Conservation (phyloP, 2,329 filamentous ascomycete species). For the Diaporthe citri region DNA sequence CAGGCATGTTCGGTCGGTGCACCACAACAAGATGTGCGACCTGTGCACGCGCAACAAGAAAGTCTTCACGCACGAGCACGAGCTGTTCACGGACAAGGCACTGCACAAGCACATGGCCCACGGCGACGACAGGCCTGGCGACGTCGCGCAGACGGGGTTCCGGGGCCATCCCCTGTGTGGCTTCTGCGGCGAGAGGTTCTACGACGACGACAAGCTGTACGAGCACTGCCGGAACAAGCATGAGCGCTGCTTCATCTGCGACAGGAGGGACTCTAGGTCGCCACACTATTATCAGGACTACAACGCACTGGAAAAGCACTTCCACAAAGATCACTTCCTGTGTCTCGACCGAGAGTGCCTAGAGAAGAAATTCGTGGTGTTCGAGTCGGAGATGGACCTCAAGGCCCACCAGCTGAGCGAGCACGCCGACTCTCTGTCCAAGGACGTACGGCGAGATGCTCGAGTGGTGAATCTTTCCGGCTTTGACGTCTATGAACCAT, state of each 20-base stretch:
- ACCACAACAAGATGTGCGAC: conserved; percentile 92
- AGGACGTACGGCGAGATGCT: conserved; percentile 85
- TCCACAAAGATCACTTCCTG: conserved; percentile 86
- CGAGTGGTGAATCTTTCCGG: conserved; percentile 87
- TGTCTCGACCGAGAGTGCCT: conserved; percentile 89
- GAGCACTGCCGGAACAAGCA: conserved; percentile 94
- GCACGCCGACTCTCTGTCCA: conserved; percentile 84
- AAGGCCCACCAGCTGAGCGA: conserved; percentile 91
- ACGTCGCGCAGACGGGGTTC: conserved; percentile 93
- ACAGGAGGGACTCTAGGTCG: conserved; percentile 75
- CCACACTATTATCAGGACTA: conserved; percentile 96
- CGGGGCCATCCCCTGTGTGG: conserved; percentile 94
- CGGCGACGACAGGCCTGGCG: conserved; percentile 91
- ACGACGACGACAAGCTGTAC: conserved; percentile 95
- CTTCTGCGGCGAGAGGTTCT: conserved; percentile 93
- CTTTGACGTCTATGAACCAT: conserved; percentile 84
- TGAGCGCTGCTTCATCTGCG: conserved; percentile 95
- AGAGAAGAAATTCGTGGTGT: conserved; percentile 98
- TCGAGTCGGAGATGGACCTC: conserved; percentile 92
- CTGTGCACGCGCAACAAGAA: conserved; percentile 95
- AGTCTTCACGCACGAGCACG: conserved; percentile 97
- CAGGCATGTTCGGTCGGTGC: conserved; percentile 83
- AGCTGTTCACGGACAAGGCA: conserved; percentile 85
- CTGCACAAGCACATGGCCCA: conserved; percentile 89
- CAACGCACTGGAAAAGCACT: conserved; percentile 86